A percentile compares a stretch with the other conserved stretches of the same genome.
These are phyloP conservation scores for Carpinus fangiana DNA, from an alignment of 306 rosid species.

Conservation along the genomic window DNA sequence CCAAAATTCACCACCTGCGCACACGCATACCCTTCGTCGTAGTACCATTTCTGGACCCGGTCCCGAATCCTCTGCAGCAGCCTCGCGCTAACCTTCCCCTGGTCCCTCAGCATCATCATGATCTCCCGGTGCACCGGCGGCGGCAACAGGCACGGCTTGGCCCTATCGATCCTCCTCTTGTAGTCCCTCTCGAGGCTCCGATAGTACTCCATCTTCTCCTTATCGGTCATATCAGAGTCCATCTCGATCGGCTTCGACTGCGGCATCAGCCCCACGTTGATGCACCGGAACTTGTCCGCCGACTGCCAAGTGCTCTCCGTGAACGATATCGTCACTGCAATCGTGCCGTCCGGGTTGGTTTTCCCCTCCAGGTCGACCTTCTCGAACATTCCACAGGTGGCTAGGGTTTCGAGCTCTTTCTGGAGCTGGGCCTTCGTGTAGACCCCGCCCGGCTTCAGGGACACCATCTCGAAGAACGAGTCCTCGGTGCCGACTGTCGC, in stretches of 20 bases:
- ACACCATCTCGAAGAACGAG: slow-evolving; percentile 90
- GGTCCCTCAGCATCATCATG: slow-evolving; percentile 60
- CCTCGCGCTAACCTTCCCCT: slow-evolving; percentile 86
- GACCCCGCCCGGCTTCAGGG: slow-evolving; percentile 68
- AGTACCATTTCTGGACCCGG: slow-evolving; percentile 94
- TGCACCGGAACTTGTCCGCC: slow-evolving; percentile 81
- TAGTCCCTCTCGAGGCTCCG: slow-evolving; percentile 81
- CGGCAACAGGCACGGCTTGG: slow-evolving; percentile 79
- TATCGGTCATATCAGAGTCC: slow-evolving; percentile 94
- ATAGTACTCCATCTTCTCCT: slow-evolving; percentile 78
- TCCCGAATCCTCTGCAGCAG: slow-evolving; percentile 88
- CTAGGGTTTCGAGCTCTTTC: slow-evolving; percentile 78
- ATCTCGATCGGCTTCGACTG: slow-evolving; percentile 81
- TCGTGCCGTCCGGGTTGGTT: slow-evolving; percentile 78
- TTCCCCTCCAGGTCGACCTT: slow-evolving; percentile 93
- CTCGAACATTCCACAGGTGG: slow-evolving; percentile 96
- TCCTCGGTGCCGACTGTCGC: slow-evolving; percentile 67
- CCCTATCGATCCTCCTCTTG: slow-evolving; percentile 74
- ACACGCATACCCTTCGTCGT: slow-evolving; percentile 92
- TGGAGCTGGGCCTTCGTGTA: slow-evolving; percentile 87
- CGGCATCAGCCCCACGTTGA: slow-evolving; percentile 79
- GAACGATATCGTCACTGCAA: slow-evolving; percentile 63
- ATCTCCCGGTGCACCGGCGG: slow-evolving; percentile 60
- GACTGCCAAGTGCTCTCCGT: slow-evolving; percentile 90
- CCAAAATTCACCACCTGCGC: slow-evolving; percentile 98